Evolutionary conservation across 257 asterid species (phyloP).

Genomic region (Scutellaria baicalensis): DNA sequence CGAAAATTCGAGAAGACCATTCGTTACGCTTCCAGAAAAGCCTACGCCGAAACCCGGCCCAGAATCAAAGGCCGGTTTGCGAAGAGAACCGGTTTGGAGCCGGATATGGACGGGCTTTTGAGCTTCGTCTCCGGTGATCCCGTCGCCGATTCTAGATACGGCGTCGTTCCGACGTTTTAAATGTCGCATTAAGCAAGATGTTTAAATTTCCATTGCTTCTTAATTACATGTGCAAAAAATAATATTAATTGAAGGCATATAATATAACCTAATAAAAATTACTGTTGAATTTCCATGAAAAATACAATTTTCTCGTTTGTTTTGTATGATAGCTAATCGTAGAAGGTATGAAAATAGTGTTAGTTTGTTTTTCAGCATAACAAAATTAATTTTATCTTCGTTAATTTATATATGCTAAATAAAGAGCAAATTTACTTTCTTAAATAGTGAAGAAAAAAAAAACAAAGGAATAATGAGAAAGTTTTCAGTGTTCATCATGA

Average conservation of each 20-base stretch:
- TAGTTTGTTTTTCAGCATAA: no score
- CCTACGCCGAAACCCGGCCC: constrained; percentile 77
- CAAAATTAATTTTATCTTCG: no score
- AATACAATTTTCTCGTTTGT: background rate
- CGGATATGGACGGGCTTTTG: constrained; percentile 26
- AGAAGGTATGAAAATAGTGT: no score
- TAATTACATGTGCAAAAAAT: background rate
- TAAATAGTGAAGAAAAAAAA: no score
- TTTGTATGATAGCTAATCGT: no score
- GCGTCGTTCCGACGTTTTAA: constrained; percentile 42
- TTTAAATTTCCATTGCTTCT: background rate
- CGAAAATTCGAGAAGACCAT: constrained; percentile 67
- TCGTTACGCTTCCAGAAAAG: constrained; percentile 75
- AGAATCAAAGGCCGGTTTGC: constrained; percentile 77
- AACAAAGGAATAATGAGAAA: no score
- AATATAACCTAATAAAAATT: background rate
- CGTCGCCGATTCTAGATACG: constrained; percentile 29
- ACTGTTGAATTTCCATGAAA: background rate
- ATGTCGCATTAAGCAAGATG: background rate
- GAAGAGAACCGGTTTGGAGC: constrained; percentile 35
- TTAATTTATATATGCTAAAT: no score
- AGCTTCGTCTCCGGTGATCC: constrained; percentile 19
- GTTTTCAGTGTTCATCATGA: no score
- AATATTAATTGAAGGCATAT: background rate
- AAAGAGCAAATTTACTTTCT: no score